These are phyloP conservation scores for Ophiostoma australiae DNA, from an alignment of 2,329 filamentous ascomycete genomes.

Conservation along the genomic window DNA sequence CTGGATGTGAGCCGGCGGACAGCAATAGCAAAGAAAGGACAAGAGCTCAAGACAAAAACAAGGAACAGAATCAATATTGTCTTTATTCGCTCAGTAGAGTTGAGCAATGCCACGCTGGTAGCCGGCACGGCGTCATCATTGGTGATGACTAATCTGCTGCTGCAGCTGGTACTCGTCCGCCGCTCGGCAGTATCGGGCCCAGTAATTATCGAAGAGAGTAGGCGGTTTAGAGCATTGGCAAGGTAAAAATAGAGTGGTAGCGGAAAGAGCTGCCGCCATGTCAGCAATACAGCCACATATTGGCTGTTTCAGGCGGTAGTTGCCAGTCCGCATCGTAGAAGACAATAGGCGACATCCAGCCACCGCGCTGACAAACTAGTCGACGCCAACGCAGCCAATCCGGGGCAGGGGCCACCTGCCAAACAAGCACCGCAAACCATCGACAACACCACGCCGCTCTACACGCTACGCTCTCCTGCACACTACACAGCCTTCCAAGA, in stretches of 20 bases:
- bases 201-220: neutral
- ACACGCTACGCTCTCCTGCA: neutral
- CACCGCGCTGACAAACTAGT: neutral
- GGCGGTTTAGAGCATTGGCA: neutral
- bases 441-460: neutral
- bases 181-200: neutral
- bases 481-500: neutral
- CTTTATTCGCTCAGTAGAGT: neutral
- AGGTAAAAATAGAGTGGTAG: neutral
- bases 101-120: constrained; percentile 2
- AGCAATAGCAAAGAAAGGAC: neutral
- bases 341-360: neutral
- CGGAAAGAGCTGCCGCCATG: neutral
- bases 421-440: neutral
- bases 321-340: too few relatives aligned
- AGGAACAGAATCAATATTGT: neutral
- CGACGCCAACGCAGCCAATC: neutral
- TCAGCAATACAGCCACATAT: neutral
- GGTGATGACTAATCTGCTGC: neutral
- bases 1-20: neutral
- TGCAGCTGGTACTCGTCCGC: neutral
- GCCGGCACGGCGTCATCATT: neutral
- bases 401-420: neutral
- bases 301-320: neutral
- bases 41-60: neutral